phyloP scores from a whole-genome alignment of 495 filamentous ascomycete genomes.

The Barbatosphaeria neglecta region DNA sequence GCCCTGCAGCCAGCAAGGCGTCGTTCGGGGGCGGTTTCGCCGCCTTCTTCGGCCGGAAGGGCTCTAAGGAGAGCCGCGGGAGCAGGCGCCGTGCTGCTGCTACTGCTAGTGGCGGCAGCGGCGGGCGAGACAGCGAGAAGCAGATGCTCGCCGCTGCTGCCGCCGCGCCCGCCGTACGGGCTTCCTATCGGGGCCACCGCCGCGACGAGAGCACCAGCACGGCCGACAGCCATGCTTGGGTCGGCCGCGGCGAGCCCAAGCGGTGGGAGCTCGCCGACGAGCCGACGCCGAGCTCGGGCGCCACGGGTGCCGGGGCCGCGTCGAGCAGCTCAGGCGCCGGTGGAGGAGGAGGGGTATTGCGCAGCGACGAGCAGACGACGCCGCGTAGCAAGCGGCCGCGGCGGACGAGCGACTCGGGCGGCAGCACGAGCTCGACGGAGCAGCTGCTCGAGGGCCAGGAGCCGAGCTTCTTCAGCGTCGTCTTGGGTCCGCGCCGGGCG shows the following conservation, averaged over 20 bases:
- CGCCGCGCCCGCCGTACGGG: constrained; percentile 4
- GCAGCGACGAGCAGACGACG: constrained; percentile 4
- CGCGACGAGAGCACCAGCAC: constrained; percentile 10
- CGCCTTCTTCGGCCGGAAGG: constrained; percentile 12
- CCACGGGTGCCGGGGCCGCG: not conserved
- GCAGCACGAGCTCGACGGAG: constrained; percentile 30
- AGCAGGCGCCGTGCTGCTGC: not conserved
- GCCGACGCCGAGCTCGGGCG: constrained; percentile 7
- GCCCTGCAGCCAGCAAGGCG: constrained; percentile 4
- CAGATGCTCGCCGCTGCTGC: constrained; percentile 4
- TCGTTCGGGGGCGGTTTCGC: constrained; percentile 5
- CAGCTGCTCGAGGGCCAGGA: constrained; percentile 51
- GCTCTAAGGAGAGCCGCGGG: constrained; percentile 12
- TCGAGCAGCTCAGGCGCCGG: constrained; percentile 2
- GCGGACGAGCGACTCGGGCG: constrained; percentile 20
- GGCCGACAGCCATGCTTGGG: constrained; percentile 21
- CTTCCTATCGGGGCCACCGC: constrained; percentile 12
- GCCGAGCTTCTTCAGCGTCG: constrained; percentile 62
- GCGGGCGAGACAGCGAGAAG: constrained; percentile 7
- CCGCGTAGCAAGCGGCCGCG: constrained; percentile 3
- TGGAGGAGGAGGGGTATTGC: not conserved
- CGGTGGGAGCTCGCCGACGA: constrained; percentile 15
- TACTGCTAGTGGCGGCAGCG: not conserved
- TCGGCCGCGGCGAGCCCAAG: constrained; percentile 23
- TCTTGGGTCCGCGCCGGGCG: constrained; percentile 60